Conservation (phyloP, 2,329 filamentous ascomycete genomes). For the Coniochaeta prunicola region DNA sequence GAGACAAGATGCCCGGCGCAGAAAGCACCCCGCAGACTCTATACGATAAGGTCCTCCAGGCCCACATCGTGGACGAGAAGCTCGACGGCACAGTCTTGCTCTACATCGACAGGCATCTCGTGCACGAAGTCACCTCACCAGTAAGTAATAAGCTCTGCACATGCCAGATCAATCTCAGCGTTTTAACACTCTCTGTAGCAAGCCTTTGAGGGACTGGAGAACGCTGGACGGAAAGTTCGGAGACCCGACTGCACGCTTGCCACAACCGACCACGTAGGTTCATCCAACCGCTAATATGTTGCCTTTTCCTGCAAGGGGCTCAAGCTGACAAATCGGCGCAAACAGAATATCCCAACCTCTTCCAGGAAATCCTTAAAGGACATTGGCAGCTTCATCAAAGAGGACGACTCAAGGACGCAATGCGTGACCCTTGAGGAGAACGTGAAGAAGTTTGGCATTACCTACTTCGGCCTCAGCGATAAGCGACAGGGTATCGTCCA, state of each 20-base stretch:
- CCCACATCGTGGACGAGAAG: conserved; percentile 93
- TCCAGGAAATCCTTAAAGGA: conserved; percentile 91
- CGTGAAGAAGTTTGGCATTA: conserved; percentile 91
- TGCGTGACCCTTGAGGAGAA: conserved; percentile 96
- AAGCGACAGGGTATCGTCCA: conserved; percentile 98
- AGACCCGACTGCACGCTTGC: conserved; percentile 94
- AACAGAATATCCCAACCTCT: conserved; percentile 84
- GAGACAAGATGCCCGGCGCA: conserved; percentile 64
- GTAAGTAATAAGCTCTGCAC: conserved; percentile 40
- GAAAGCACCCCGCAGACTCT: conserved; percentile 71
- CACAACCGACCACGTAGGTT: conserved; percentile 88
- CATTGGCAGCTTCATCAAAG: conserved; percentile 87
- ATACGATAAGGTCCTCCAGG: conserved; percentile 95
- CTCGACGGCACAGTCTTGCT: conserved; percentile 86
- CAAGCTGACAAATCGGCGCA: conserved; percentile 6
- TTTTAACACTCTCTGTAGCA: conserved; percentile 47
- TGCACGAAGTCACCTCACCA: conserved; percentile 97
- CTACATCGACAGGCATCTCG: conserved; percentile 94
- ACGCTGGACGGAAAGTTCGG: conserved; percentile 80
- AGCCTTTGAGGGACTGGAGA: conserved; percentile 93
- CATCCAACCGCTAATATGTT: background rate
- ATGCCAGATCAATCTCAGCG: background rate
- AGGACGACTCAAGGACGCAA: conserved; percentile 88
- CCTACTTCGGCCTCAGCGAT: conserved; percentile 94
- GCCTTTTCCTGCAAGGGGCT: conserved; percentile 8